Evolutionary conservation across 1,139 yeast species (phyloP).

Genomic region (Taphrina populina): DNA sequence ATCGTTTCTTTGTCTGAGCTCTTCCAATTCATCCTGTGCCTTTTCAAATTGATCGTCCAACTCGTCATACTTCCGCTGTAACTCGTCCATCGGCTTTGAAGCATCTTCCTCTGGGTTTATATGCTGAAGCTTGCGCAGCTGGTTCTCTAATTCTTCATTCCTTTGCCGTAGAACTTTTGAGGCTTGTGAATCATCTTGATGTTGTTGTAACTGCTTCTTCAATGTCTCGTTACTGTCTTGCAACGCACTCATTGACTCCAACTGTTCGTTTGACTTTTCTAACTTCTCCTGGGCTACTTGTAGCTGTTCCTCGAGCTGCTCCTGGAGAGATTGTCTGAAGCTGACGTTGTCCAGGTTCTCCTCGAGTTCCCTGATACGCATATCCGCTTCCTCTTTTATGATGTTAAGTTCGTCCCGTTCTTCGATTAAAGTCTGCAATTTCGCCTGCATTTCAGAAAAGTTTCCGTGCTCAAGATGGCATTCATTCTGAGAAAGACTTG

Average conservation of each 20-base stretch:
- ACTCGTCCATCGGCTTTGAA: too few species aligned
- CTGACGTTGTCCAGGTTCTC: slow-evolving; percentile 15
- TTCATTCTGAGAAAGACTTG: slow-evolving; percentile 18
- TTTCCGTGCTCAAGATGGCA: slow-evolving; percentile 31
- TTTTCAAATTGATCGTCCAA: background rate
- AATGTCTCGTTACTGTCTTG: too few species aligned
- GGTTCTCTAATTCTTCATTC: background rate
- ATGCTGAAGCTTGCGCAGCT: too few species aligned
- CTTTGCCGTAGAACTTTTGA: background rate
- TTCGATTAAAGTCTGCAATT: slow-evolving; percentile 9
- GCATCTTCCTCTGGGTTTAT: too few species aligned
- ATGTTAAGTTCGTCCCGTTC: slow-evolving; percentile 23
- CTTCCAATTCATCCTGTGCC: background rate
- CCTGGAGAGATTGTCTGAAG: background rate
- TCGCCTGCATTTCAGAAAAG: slow-evolving; percentile 29
- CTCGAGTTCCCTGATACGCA: slow-evolving; percentile 27
- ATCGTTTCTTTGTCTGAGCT: background rate
- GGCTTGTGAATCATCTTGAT: background rate
- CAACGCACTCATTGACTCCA: slow-evolving; percentile 1
- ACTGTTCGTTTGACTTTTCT: background rate
- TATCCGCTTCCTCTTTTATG: slow-evolving; percentile 11
- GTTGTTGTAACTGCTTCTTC: too few species aligned
- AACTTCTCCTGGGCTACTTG: slow-evolving; percentile 1
- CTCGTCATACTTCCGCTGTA: too few species aligned
- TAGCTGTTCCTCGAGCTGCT: slow-evolving; percentile 10